Base-by-base conservation (phyloP, 306 rosid species). In the Cucurbita ficifolia region DNA sequence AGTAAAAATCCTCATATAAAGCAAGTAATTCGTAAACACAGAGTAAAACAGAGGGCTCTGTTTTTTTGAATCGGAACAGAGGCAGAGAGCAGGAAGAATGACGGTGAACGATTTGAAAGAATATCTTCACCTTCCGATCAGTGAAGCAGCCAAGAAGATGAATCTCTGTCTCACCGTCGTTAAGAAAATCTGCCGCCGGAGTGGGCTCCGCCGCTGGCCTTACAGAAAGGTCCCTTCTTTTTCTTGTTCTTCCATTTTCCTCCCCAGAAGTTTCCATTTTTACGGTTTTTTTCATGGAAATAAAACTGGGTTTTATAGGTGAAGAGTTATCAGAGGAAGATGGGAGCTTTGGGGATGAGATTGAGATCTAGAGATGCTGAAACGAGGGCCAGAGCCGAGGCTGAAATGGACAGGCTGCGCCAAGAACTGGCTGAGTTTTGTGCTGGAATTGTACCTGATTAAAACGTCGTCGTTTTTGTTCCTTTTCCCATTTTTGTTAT, bases 151-250 rank as follows among this genome's bases (percentile, higher is more conserved):
- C 5, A 72, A 33, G 72, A 45, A 29, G 22, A 10, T 87, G 79
- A 71, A 78, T 0, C 57, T 94, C 3, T 86, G 98, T 51, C 80
- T 84, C n/a, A 82, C 97, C 2, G 94, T 83, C 2, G 38, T 93
- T 21, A 90, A 93, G 80, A 88, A 84, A 82, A 77, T 89, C 7
- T 88, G 96, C 49, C 94, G 98, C 12, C 75, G 54, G 58, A 72
- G 72, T 29, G 79, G 82, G 4, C 72, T 93, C 68, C 17, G 18
- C 0, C 82, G 96, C 77, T 93, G 98, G 97, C 98, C 97, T 45
- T 43, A 80, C 39, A 84, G 98, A 83, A 93, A 93, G 96, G 96
- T 89, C 13, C 45, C 8, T 5, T 17, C 1, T 10, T 16, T 5
- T 56, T 33, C 51, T 2, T 11, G 10, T 7, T 58, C 1, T 36